Evolutionary conservation across 2,329 filamentous ascomycete species (phyloP).

Genomic region (Penicillium sp.): DNA sequence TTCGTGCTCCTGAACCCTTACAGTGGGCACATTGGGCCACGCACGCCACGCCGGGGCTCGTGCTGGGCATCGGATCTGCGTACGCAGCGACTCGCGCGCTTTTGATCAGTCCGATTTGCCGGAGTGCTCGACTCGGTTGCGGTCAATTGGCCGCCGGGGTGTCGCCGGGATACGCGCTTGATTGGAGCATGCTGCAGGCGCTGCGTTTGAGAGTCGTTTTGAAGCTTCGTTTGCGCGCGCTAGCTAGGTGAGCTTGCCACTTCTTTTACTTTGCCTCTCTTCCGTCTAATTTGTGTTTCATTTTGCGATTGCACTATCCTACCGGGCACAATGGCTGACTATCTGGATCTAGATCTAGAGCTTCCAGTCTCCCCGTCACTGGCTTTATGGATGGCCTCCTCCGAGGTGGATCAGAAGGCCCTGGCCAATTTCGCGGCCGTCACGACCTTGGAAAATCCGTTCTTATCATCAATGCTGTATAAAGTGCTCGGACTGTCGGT

Average conservation of each 20-base stretch:
- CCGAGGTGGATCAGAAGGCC: slow-evolving; percentile 96
- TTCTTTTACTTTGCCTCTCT: slow-evolving; percentile 2
- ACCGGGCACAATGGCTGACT: slow-evolving; percentile 2
- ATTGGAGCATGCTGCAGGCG: slow-evolving; percentile 29
- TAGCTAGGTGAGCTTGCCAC: slow-evolving; percentile 29
- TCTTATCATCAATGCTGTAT: slow-evolving; percentile 74
- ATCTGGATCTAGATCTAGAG: slow-evolving; percentile 22
- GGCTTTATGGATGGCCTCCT: slow-evolving; percentile 75
- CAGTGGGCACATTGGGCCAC: too few relatives aligned
- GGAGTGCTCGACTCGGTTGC: too few relatives aligned
- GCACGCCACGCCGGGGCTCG: too few relatives aligned
- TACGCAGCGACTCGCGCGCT: too few relatives aligned
- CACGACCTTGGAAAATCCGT: slow-evolving; percentile 71
- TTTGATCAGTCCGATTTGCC: too few relatives aligned
- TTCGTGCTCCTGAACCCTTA: too few relatives aligned
- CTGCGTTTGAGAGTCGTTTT: slow-evolving; percentile 25
- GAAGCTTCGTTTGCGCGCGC: slow-evolving; percentile 29
- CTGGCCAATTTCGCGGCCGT: slow-evolving; percentile 81
- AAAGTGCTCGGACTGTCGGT: slow-evolving; percentile 89
- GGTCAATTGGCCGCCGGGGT: slow-evolving; percentile 8
- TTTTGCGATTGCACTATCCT: neutral
- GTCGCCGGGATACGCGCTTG: slow-evolving; percentile 25
- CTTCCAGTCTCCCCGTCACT: slow-evolving; percentile 33
- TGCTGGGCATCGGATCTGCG: too few relatives aligned
- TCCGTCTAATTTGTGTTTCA: neutral